These are phyloP conservation scores for Dendryphion nanum DNA, from an alignment of 2,329 filamentous ascomycete species.

Conservation along the genomic window DNA sequence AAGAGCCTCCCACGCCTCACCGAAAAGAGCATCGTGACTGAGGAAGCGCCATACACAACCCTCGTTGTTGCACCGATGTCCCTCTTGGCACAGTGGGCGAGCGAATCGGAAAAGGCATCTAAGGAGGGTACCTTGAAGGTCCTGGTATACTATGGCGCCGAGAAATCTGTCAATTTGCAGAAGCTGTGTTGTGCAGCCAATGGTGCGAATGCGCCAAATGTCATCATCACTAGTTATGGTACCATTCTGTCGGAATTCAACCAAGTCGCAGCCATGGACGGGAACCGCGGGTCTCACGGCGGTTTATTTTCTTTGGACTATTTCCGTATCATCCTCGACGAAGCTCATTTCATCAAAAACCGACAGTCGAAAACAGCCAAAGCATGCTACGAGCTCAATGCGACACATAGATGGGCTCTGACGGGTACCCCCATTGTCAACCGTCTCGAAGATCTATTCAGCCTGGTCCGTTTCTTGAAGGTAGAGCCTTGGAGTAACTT, in stretches of 20 bases:
- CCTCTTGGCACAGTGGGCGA: slow-evolving; percentile 93
- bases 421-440: slow-evolving; percentile 98
- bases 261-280: slow-evolving; percentile 65
- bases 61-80: slow-evolving; percentile 97
- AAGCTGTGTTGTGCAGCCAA: slow-evolving; percentile 75
- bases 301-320: slow-evolving; percentile 90
- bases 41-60: slow-evolving; percentile 81
- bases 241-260: slow-evolving; percentile 86
- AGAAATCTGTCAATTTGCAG: slow-evolving; percentile 77
- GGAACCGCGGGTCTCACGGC: slow-evolving; percentile 62
- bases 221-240: slow-evolving; percentile 95
- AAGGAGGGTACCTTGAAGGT: slow-evolving; percentile 77
- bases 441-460: slow-evolving; percentile 90
- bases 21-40: slow-evolving; percentile 55
- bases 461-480: slow-evolving; percentile 83
- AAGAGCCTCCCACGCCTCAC: slow-evolving; percentile 64
- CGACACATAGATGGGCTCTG: slow-evolving; percentile 85
- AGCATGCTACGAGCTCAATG: slow-evolving; percentile 87
- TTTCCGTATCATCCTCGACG: slow-evolving; percentile 92
- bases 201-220: slow-evolving; percentile 72
- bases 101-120: slow-evolving; percentile 89
- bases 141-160: slow-evolving; percentile 87
- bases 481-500: slow-evolving; percentile 99
- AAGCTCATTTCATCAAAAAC: slow-evolving; percentile 91
- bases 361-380: slow-evolving; percentile 85